phyloP scores from a whole-genome alignment of 2,329 filamentous ascomycete genomes.

The Dothiorella sarmentorum region DNA sequence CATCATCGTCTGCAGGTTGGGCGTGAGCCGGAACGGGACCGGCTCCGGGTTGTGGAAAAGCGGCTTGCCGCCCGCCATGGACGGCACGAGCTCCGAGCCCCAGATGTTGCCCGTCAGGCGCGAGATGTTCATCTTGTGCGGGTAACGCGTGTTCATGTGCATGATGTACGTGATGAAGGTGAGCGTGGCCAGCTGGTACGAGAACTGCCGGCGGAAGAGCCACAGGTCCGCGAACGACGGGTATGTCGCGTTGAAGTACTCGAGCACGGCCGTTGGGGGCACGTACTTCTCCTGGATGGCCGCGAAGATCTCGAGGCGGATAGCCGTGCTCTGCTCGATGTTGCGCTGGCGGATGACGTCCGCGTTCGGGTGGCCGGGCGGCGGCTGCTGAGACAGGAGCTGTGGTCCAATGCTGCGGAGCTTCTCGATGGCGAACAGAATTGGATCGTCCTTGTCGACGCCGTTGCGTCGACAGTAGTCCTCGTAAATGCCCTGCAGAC shows the following conservation, averaged over 20 bases:
- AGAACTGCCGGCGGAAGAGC: conserved; percentile 96
- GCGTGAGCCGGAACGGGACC: conserved; percentile 94
- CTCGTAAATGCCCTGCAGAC: conserved; percentile 91
- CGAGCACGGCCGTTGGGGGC: conserved; percentile 72
- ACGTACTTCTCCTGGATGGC: conserved; percentile 95
- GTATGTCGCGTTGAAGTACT: conserved; percentile 87
- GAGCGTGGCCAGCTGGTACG: conserved; percentile 88
- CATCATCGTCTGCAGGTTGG: conserved; percentile 94
- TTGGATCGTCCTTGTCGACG: conserved; percentile 90
- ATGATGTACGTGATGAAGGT: conserved; percentile 99
- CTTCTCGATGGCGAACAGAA: conserved; percentile 94
- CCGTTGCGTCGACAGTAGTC: conserved; percentile 87
- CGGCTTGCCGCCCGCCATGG: conserved; percentile 78
- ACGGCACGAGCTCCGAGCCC: conserved; percentile 90
- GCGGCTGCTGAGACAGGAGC: conserved; percentile 26
- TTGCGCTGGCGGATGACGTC: conserved; percentile 51
- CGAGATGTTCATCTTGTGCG: conserved; percentile 91
- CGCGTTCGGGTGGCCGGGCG: conserved; percentile 3
- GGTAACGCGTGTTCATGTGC: conserved; percentile 94
- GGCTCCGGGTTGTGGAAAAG: conserved; percentile 94
- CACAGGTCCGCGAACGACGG: conserved; percentile 92
- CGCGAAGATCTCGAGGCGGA: conserved; percentile 86
- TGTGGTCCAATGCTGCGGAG: conserved; percentile 61
- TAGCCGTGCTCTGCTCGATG: conserved; percentile 65
- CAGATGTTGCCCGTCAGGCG: conserved; percentile 88